Evolutionary conservation across 148 eudicot species (phyloP), one percentile per base, ranked within the genome.

Genomic region (Chenopodium suecicum): DNA sequence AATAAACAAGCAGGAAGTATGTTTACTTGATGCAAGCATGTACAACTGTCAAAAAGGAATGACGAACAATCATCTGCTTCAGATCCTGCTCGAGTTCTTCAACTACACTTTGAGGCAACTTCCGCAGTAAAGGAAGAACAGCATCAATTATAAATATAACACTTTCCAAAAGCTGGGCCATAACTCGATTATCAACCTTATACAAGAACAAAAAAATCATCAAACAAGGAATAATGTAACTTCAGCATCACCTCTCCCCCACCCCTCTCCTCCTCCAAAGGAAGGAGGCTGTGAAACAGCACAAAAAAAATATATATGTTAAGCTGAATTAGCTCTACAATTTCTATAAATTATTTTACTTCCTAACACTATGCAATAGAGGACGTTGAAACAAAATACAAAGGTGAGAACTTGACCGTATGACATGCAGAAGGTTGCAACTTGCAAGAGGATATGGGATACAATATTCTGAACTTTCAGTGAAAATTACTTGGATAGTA

Each of bases 11-110:
- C 50, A 73, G 41, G 20, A 46, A 82, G 76, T 73, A 80, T 52
- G 76, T 34, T 82, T 91, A 96, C 99, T 91, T 96, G 91, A 94
- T 94, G 91, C 97, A 92, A 80, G 99, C 97, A 88, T 92, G 98
- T 75, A 96, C 99, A 85, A 96, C 97, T 44, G 97, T 90, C 84
- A 96, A 88, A 87, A 96, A 96, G 81, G 98, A 89, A 91, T 96
- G 99, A 11, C 98, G 99, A 83, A 92, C 97, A 80, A 96, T 96
- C 92, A 96, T 96, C 81, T 91, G 97, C 88, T 92, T 96, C 82
- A 96, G 83, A 84, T 96, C 99, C 86, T 94, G 98, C 82, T 96
- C 95, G 79, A 96, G 98, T 79, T 96, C 99, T 82, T 91, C 98
- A 81, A 89, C 88, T 85, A 94, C 86, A 87, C 84, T 89, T 78